Conservation (phyloP, 495 filamentous ascomycete species). For the Cercophora newfieldiana region DNA sequence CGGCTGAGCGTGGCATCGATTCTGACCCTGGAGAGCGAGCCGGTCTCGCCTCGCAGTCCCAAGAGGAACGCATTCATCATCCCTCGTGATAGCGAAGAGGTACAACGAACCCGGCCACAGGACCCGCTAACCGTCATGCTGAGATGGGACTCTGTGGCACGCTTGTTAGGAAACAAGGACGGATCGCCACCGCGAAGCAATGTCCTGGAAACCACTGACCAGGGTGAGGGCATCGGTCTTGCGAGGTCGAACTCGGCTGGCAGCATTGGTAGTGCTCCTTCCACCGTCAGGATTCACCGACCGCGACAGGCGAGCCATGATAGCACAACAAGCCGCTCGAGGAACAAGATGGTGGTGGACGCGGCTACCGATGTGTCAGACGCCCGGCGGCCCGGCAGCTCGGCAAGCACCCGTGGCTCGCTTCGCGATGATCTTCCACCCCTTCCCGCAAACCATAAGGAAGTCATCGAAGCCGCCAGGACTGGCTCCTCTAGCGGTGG, state of each 20-base stretch:
- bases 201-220: constrained; percentile 54
- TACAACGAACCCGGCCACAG: constrained; percentile 25
- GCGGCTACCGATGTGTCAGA: constrained; percentile 23
- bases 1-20: constrained; percentile 54
- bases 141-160: constrained; percentile 47
- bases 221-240: constrained; percentile 44
- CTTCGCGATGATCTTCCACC: constrained; percentile 56
- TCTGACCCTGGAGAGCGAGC: constrained; percentile 51
- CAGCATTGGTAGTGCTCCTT: constrained; percentile 34
- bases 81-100: constrained; percentile 37
- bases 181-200: constrained; percentile 38
- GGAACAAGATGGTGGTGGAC: constrained; percentile 32
- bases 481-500: constrained; percentile 47
- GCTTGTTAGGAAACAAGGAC: constrained; percentile 42
- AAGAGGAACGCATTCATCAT: constrained; percentile 51
- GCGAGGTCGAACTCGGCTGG: constrained; percentile 24
- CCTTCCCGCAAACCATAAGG: constrained; percentile 76
- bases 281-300: constrained; percentile 37
- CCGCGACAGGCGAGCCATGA: constrained; percentile 42
- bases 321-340: constrained; percentile 36
- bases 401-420: constrained; percentile 56
- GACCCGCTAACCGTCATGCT: constrained; percentile 40
- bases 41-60: constrained; percentile 48
- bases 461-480: constrained; percentile 78
- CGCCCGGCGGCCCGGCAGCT: constrained; percentile 63